Evolutionary conservation across 768 basidiomycete genomes (phyloP).

Genomic region (Termitomyces sp.): DNA sequence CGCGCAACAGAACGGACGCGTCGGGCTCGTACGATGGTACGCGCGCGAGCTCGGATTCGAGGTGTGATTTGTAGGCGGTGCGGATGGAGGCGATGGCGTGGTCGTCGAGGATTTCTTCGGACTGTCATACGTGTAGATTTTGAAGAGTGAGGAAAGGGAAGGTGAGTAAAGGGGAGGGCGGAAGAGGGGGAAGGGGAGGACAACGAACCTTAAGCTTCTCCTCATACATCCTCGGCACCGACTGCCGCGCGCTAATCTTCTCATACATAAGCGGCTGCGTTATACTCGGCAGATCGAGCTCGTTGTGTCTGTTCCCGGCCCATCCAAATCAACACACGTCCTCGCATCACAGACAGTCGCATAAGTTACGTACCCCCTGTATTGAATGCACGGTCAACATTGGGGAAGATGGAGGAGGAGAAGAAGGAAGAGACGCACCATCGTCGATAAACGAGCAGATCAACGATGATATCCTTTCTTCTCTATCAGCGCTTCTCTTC

Average conservation of each 20-base stretch:
- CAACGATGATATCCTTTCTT: conserved; percentile 75
- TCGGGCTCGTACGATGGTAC: conserved; percentile 45
- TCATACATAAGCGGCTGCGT: conserved; percentile 92
- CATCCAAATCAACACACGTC: not conserved
- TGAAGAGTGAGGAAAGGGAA: not conserved
- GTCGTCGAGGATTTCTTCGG: conserved; percentile 49
- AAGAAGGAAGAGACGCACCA: conserved; percentile 40
- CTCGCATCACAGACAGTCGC: not conserved
- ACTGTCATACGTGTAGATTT: conserved; percentile 25
- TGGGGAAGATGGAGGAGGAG: not conserved
- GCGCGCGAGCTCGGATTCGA: conserved; percentile 57
- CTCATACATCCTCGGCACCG: conserved; percentile 82
- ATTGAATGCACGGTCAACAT: too few relatives aligned
- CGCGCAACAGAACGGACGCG: conserved; percentile 54
- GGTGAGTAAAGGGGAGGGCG: too few relatives aligned
- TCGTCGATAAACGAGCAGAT: conserved; percentile 84
- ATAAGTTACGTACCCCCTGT: conserved; percentile 40
- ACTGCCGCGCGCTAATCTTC: conserved; percentile 71
- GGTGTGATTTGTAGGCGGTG: conserved; percentile 50
- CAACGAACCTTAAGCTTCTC: conserved; percentile 63
- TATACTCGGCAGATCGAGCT: conserved; percentile 81
- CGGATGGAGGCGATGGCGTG: conserved; percentile 50
- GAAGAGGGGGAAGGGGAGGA: not conserved
- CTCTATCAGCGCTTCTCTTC: not conserved
- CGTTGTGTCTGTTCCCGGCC: conserved; percentile 63